phyloP scores from a whole-genome alignment of 75 land plant species.

The Cryptomeria japonica region DNA sequence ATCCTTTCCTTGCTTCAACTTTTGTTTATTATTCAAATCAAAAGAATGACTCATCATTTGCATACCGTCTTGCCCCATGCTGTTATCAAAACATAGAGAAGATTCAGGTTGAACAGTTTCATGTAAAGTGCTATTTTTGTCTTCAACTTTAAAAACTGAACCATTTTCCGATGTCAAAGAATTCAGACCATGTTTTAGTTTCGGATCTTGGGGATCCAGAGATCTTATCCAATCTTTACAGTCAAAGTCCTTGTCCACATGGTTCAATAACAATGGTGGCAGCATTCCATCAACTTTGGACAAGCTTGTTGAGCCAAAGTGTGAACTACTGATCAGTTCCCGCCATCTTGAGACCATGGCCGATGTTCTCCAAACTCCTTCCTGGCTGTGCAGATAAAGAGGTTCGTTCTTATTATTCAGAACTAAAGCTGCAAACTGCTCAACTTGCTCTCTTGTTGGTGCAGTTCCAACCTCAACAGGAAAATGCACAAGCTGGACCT shows the following conservation, averaged over 20 bases:
- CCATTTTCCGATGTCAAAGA: slow-evolving; percentile 12
- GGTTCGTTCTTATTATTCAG: slow-evolving; percentile 53
- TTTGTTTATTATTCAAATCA: not conserved
- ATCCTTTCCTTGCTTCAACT: not conserved
- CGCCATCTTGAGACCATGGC: slow-evolving; percentile 98
- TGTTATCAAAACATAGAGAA: slow-evolving; percentile 12
- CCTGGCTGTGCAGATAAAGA: slow-evolving; percentile 86
- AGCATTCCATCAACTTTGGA: slow-evolving; percentile 1
- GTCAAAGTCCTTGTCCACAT: not conserved
- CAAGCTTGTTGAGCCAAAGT: not conserved
- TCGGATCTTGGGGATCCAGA: not conserved
- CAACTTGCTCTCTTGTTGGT: slow-evolving; percentile 87
- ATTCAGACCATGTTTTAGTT: not conserved
- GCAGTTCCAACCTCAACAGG: slow-evolving; percentile 81
- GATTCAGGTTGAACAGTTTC: slow-evolving; percentile 13
- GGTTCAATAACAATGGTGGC: not conserved
- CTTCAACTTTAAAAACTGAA: not conserved
- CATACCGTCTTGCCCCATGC: not conserved
- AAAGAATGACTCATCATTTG: not conserved
- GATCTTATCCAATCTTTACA: slow-evolving; percentile 3
- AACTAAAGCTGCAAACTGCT: slow-evolving; percentile 77
- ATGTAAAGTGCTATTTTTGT: not conserved
- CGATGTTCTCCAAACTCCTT: slow-evolving; percentile 80
- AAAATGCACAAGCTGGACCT: slow-evolving; percentile 57
- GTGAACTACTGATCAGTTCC: slow-evolving; percentile 42